These are phyloP conservation scores for Coleophoma eucalyptorum DNA, from an alignment of 2,329 filamentous ascomycete species.

Conservation along the genomic window DNA sequence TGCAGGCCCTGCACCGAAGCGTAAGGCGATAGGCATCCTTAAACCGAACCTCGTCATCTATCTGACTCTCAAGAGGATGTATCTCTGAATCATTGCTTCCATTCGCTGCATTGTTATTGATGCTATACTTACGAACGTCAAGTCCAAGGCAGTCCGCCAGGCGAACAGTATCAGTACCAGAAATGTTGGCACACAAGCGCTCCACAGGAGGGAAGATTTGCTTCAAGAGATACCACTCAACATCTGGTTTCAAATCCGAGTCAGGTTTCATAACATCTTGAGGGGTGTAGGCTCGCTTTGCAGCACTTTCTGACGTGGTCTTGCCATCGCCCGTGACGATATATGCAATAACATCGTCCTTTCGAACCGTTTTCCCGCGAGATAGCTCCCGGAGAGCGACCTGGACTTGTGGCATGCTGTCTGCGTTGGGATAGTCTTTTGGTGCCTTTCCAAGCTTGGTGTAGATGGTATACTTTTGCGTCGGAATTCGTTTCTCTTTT, in stretches of 20 bases:
- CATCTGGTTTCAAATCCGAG: slow-evolving; percentile 74
- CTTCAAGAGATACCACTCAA: slow-evolving; percentile 98
- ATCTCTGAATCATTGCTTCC: slow-evolving; percentile 64
- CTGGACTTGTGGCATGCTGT: slow-evolving; percentile 95
- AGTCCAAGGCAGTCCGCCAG: slow-evolving; percentile 92
- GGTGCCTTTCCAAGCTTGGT: slow-evolving; percentile 95
- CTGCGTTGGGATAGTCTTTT: slow-evolving; percentile 88
- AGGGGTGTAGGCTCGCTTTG: slow-evolving; percentile 85
- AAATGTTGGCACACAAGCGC: slow-evolving; percentile 93
- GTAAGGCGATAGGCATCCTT: slow-evolving; percentile 72
- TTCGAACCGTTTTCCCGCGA: slow-evolving; percentile 81
- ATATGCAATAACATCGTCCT: slow-evolving; percentile 95
- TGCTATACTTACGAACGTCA: slow-evolving; percentile 82
- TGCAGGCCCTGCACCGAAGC: slow-evolving; percentile 80
- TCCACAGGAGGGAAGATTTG: slow-evolving; percentile 98
- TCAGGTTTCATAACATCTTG: slow-evolving; percentile 80
- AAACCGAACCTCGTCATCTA: slow-evolving; percentile 88
- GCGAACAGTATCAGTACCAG: slow-evolving; percentile 83
- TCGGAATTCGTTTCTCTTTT: slow-evolving; percentile 71
- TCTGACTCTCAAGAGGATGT: slow-evolving; percentile 88
- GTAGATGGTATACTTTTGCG: slow-evolving; percentile 93
- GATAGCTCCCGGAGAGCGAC: slow-evolving; percentile 86
- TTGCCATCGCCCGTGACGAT: slow-evolving; percentile 77
- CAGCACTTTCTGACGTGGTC: slow-evolving; percentile 60
- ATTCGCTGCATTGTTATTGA: slow-evolving; percentile 52